Evolutionary conservation across 2,329 filamentous ascomycete species (phyloP), one percentile per base, ranked within the genome.

Genomic region (Harringtonia lauricola): DNA sequence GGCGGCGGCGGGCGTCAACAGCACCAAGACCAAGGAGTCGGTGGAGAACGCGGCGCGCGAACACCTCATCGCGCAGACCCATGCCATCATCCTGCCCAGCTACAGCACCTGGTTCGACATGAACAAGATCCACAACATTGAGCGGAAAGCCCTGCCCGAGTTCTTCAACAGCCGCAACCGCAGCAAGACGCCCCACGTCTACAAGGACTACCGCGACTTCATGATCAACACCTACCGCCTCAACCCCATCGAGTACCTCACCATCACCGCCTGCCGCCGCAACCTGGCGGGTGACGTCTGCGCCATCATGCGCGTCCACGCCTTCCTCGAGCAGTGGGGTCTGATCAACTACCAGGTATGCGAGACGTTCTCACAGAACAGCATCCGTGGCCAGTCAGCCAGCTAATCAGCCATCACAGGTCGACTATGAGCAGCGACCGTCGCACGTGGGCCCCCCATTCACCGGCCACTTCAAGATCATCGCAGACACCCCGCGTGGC

Each of bases 101-200:
- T 98, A 98, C 65, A 94, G 88, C 59, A 92, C 86, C 14, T 98
- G 92, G 92, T 98, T 98, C 62, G 92, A 98, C 64, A 95, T 98
- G 90, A 86, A 89, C 61, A 74, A 77, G 40, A 83, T 98, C 57
- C 86, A 95, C 63, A 78, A 79, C 48, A 84, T 95, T 55, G 92
- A 98, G 68, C 85, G 83, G 59, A 98, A 95, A 64, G 88, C 88
- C 8, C 74, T 98, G 52, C 88, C 90, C 18, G 92, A 98, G 62
- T 98, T 96, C 67, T 98, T 98, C 76, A 98, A 98, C 68, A 90
- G 81, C 62, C 80, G 92, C 47, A 98, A 98, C 65, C 83, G 92
- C 56, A 96, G 92, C 79, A 98, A 98, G 68, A 98, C 92, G 0
- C 84, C 88, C 1, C 82, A 88, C 39, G 86, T 96, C 19, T 98